These are phyloP conservation scores for Termitomyces sp. DNA, from an alignment of 768 basidiomycete genomes.

Conservation along the genomic window DNA sequence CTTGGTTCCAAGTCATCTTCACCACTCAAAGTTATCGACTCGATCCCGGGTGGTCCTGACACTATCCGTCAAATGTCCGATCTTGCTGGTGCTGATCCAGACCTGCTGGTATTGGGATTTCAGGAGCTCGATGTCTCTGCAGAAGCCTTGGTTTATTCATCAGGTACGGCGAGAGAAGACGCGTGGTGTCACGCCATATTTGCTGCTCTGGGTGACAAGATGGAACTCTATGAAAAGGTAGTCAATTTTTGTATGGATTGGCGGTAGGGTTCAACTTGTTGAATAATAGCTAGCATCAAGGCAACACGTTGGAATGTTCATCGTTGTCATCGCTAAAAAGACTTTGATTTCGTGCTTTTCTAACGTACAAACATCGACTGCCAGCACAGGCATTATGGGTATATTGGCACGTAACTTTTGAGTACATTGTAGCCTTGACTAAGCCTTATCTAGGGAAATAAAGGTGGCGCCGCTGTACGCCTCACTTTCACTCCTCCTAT, in stretches of 20 bases:
- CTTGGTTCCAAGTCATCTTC: not conserved
- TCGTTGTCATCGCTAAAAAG: constrained; percentile 46
- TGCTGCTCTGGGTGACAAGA: constrained; percentile 66
- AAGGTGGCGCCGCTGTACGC: constrained; percentile 69
- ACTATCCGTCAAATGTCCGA: not conserved
- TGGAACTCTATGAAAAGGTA: constrained; percentile 63
- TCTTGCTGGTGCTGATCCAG: constrained; percentile 40
- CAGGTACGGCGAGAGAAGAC: constrained; percentile 58
- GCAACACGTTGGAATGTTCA: constrained; percentile 7
- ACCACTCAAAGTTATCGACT: too few species aligned
- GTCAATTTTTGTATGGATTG: not conserved
- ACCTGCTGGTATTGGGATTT: constrained; percentile 70
- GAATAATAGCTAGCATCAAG: not conserved
- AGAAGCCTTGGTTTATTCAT: constrained; percentile 70
- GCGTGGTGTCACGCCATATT: constrained; percentile 65
- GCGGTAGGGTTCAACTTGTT: not conserved
- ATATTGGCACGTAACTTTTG: constrained; percentile 50
- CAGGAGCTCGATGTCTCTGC: constrained; percentile 79
- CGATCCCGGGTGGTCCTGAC: not conserved
- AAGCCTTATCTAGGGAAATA: constrained; percentile 58
- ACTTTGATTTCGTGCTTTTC: constrained; percentile 42
- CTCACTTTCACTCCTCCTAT: constrained; percentile 46
- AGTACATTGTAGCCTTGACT: not conserved
- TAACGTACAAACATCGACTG: constrained; percentile 42
- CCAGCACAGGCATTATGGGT: constrained; percentile 74